A percentile compares a stretch with the other conserved stretches of the same genome.
These are phyloP conservation scores for Colletotrichum tanaceti DNA, from an alignment of 2,329 filamentous ascomycete genomes.

Conservation along the genomic window DNA sequence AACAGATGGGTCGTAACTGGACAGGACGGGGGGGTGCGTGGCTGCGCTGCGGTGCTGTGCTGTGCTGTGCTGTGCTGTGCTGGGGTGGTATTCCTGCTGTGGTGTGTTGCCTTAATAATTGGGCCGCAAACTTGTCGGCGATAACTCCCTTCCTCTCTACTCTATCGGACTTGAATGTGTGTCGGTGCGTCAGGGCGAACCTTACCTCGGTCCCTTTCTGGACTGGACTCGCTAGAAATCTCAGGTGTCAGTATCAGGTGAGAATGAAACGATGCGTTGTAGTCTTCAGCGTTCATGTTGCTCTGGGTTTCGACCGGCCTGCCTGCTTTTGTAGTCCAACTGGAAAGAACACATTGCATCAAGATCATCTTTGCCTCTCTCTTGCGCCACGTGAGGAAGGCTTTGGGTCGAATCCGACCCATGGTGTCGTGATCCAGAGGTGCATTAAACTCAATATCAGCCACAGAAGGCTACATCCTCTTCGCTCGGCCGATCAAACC, in stretches of 20 bases:
- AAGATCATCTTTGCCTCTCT: neutral
- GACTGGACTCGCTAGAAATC: neutral
- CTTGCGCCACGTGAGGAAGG: too few relatives aligned
- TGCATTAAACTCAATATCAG: neutral
- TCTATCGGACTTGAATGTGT: neutral
- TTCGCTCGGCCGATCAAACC: neutral
- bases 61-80: conserved; percentile 16
- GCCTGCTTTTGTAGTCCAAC: neutral
- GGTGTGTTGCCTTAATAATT: conserved; percentile 23
- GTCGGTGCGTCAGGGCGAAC: conserved; percentile 24
- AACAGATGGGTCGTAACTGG: conserved; percentile 1
- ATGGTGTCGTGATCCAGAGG: neutral
- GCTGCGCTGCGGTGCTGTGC: conserved; percentile 20
- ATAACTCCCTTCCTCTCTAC: neutral
- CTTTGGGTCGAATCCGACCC: neutral
- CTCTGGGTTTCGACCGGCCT: neutral
- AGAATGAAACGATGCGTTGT: neutral
- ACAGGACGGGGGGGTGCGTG: conserved; percentile 15
- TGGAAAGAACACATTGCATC: neutral
- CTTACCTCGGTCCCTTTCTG: conserved; percentile 2
- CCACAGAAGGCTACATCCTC: neutral
- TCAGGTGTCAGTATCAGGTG: neutral
- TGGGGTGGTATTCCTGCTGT: conserved; percentile 7
- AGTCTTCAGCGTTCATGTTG: neutral
- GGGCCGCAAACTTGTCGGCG: conserved; percentile 17